phyloP scores from a whole-genome alignment of 2,329 filamentous ascomycete genomes.

The Colletotrichum theobromicola region DNA sequence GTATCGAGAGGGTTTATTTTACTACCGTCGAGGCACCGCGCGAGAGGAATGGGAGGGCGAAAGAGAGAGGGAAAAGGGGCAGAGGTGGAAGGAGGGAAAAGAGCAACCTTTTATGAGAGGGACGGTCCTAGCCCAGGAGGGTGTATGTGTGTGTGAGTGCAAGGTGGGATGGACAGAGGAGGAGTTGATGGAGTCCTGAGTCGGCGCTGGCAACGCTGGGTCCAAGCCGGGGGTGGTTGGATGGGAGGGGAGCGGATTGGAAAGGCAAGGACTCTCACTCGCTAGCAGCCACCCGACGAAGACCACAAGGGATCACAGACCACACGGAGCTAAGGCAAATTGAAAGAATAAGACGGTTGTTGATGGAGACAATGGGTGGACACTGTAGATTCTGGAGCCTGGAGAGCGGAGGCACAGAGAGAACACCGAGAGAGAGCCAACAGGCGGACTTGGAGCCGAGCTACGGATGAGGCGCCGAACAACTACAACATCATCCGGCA shows the following conservation, averaged over 20 bases:
- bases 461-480: neutral
- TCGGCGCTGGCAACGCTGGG: constrained; percentile 19
- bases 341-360: constrained; percentile 11
- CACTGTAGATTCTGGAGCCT: neutral
- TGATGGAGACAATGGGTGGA: constrained; percentile 11
- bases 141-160: neutral
- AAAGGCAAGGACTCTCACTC: neutral
- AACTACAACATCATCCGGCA: neutral
- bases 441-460: neutral
- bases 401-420: neutral
- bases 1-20: constrained; percentile 22
- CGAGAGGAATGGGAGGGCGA: constrained; percentile 17
- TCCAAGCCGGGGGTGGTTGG: constrained; percentile 11
- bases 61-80: neutral
- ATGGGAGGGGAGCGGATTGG: neutral
- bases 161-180: neutral
- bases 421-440: neutral
- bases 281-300: constrained; percentile 4
- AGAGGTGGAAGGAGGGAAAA: constrained; percentile 14
- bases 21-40: constrained; percentile 22
- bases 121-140: constrained; percentile 1
- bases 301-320: neutral
- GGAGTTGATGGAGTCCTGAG: constrained; percentile 13
- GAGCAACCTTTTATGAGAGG: constrained; percentile 20
- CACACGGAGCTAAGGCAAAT: constrained; percentile 4